Percentiles rank a stretch among this genome's conserved stretches.
These are phyloP conservation scores for Roridomyces roridus DNA, from an alignment of 768 basidiomycete genomes.

Conservation along the genomic window DNA sequence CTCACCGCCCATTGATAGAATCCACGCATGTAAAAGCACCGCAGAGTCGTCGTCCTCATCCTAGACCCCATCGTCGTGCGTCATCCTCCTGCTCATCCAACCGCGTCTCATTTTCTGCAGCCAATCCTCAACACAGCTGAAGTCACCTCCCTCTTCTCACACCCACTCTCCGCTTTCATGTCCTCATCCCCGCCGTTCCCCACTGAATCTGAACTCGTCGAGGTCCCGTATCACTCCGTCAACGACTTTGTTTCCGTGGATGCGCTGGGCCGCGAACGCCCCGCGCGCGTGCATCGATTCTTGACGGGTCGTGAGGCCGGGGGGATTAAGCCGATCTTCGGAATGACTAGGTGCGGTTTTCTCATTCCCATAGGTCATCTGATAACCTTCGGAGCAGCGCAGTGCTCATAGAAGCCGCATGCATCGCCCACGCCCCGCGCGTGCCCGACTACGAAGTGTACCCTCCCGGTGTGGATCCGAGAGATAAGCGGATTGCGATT, in stretches of 20 bases:
- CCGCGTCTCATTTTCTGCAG: constrained; percentile 41
- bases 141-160: constrained; percentile 84
- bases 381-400: constrained; percentile 32
- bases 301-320: constrained; percentile 85
- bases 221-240: constrained; percentile 70
- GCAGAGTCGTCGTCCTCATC: constrained; percentile 84
- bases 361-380: neutral
- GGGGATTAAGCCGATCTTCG: constrained; percentile 89
- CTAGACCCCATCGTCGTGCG: constrained; percentile 77
- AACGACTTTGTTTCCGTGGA: constrained; percentile 47
- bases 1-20: neutral
- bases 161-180: constrained; percentile 80
- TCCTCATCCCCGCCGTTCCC: constrained; percentile 63
- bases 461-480: constrained; percentile 39
- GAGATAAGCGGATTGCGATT: constrained; percentile 46
- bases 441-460: constrained; percentile 51
- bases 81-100: neutral
- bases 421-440: constrained; percentile 47
- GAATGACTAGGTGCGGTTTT: constrained; percentile 79
- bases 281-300: constrained; percentile 74
- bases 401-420: constrained; percentile 53
- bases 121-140: constrained; percentile 83
- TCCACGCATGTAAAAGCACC: neutral
- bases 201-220: constrained; percentile 55
- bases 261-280: constrained; percentile 28